phyloP scores from a whole-genome alignment of 371 early-diverging fungal species.

The Sanchytrium tribonematis region DNA sequence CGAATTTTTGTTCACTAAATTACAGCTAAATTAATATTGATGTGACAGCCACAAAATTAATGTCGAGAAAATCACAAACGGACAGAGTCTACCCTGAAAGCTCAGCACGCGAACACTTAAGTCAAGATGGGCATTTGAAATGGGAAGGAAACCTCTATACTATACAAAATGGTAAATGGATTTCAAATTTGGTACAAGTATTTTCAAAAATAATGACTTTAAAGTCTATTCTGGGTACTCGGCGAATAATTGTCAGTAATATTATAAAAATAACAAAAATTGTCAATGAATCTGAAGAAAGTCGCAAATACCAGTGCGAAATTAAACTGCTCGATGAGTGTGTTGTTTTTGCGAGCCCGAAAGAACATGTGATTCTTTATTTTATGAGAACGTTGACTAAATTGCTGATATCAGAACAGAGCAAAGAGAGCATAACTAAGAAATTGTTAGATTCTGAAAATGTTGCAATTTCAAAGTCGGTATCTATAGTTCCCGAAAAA shows the following conservation, averaged over 20 bases:
- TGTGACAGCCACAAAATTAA: not conserved
- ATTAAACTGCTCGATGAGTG: not conserved
- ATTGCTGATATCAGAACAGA: not conserved
- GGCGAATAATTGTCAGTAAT: not conserved
- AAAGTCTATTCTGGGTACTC: not conserved
- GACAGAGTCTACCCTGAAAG: not conserved
- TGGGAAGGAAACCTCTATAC: not conserved
- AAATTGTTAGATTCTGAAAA: too few relatives aligned
- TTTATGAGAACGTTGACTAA: not conserved
- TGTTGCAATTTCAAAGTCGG: too few relatives aligned
- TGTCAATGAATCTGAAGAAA: not conserved
- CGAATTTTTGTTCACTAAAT: too few relatives aligned
- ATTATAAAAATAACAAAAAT: not conserved
- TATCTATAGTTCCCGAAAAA: too few relatives aligned
- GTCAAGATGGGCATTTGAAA: not conserved
- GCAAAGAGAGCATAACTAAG: too few relatives aligned
- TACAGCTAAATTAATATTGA: too few relatives aligned
- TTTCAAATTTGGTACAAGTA: not conserved
- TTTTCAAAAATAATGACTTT: not conserved
- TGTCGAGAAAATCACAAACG: not conserved
- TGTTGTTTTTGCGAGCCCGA: not conserved
- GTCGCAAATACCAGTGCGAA: not conserved
- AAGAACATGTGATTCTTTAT: not conserved
- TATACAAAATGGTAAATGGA: not conserved
- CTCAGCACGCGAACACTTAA: not conserved